A percentile compares a stretch with the other conserved stretches of the same genome.
These are phyloP conservation scores for Acanthamoeba royreba DNA, from an alignment of 208 protist species.

Conservation along the genomic window DNA sequence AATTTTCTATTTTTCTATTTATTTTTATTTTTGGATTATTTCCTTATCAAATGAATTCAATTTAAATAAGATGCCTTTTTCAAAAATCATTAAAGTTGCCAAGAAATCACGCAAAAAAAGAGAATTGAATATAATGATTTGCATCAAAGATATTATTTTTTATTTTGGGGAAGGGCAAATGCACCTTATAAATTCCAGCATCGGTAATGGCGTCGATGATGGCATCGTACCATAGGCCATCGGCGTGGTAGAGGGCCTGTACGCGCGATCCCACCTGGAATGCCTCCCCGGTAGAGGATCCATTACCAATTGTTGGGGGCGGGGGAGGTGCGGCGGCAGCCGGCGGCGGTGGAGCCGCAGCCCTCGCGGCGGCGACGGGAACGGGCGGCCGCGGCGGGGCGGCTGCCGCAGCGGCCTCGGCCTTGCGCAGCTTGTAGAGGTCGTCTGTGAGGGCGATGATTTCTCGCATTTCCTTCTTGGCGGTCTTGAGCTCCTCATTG, in stretches of 20 bases:
- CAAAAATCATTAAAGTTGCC: too few species aligned
- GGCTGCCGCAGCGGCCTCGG: background rate
- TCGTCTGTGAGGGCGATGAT: conserved; percentile 35
- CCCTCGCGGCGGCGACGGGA: background rate
- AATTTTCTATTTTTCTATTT: too few species aligned
- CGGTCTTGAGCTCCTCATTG: background rate
- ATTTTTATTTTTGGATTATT: too few species aligned
- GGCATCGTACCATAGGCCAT: background rate
- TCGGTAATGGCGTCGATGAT: background rate
- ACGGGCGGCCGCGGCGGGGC: background rate
- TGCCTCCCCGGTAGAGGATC: background rate
- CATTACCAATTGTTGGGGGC: background rate
- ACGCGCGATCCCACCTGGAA: background rate
- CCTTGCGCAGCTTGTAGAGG: conserved; percentile 19
- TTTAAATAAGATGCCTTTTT: too few species aligned
- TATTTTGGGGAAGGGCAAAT: background rate
- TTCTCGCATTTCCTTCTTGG: conserved; percentile 8
- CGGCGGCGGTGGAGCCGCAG: background rate
- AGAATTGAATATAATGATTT: background rate
- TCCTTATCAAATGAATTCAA: too few species aligned
- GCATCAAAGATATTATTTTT: too few species aligned
- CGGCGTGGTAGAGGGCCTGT: background rate
- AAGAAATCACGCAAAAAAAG: background rate
- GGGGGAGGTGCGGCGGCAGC: background rate
- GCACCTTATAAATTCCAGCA: background rate